Conservation (phyloP, 768 basidiomycete species). For the Russula lepida region DNA sequence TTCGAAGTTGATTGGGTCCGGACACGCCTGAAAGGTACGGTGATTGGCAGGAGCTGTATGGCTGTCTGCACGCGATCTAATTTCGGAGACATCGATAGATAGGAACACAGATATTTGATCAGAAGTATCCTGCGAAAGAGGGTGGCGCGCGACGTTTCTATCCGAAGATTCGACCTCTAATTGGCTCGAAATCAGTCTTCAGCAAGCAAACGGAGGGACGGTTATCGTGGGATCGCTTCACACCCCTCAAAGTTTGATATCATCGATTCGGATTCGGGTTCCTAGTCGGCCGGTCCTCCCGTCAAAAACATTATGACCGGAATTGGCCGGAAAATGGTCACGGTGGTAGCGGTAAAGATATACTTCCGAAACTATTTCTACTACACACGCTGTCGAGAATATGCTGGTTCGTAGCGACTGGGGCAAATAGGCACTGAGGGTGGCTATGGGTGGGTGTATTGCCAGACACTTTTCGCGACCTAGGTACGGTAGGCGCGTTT, state of each 20-base stretch:
- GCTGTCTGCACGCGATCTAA: background rate
- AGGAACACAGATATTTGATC: constrained; percentile 42
- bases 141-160: constrained; percentile 67
- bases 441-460: constrained; percentile 65
- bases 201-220: too few relatives aligned
- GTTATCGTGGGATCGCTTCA: too few relatives aligned
- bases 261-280: background rate
- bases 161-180: constrained; percentile 65
- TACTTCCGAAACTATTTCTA: too few relatives aligned
- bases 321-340: too few relatives aligned
- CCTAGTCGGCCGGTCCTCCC: background rate
- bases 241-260: background rate
- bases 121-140: constrained; percentile 37
- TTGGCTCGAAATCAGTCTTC: too few relatives aligned
- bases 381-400: constrained; percentile 51
- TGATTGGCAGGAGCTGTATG: too few relatives aligned
- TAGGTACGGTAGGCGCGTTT: constrained; percentile 33
- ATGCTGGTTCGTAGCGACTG: constrained; percentile 73
- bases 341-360: too few relatives aligned
- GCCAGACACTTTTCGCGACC: constrained; percentile 72
- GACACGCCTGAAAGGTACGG: too few relatives aligned
- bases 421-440: constrained; percentile 67
- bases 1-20: too few relatives aligned
- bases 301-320: constrained; percentile 35
- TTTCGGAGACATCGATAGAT: background rate